Evolutionary conservation across 805 yeast species (phyloP), one percentile per base, ranked within the genome.

Genomic region (Teunomyces funiuensis): DNA sequence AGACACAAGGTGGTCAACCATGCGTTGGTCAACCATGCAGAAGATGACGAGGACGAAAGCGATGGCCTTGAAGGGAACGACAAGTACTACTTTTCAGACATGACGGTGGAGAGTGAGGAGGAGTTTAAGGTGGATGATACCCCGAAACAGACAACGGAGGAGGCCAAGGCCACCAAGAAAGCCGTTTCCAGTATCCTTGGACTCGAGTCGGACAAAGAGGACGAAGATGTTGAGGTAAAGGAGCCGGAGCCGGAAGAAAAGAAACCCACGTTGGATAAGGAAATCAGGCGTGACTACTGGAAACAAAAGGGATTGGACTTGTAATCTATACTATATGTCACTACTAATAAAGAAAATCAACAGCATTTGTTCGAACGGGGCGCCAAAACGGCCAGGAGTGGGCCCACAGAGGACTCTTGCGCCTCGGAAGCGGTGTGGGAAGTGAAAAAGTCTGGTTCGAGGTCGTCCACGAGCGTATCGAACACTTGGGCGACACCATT

Each of bases 1-100:
- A 73, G 95, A 60, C 66, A 63, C 29, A 63, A 75, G 44, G 86
- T 84, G 2, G 58, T 66, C 3, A 85, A 85, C 58, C 76, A 78
- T 44, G 90, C 91, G 2, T 61, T 54, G 43, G 60, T 69, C 6
- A 50, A 52, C 25, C 68, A 65, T 33, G 56, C 54, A 9, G 56
- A 52, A 9, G 58, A 52, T 3, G 54, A 55, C 25, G 56, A 55
- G 16, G 57, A 55, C 22, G 67, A 64, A 33, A 55, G 62, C 30
- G 74, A 68, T 16, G 66, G 68, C 2, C 59, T 62, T 0, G 54
- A 57, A 3, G 66, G 68, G 3, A 62, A 66, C 41, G 72, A 71
- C 42, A 67, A 67, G 40, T 66, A 66, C 39, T 72, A 67, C 44
- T 69, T 60, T 42, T 67, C 77, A 1, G 78, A 69, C 37, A 61